These are phyloP conservation scores for Sporothrix sp. DNA, from an alignment of 2,329 filamentous ascomycete species.

Conservation along the genomic window DNA sequence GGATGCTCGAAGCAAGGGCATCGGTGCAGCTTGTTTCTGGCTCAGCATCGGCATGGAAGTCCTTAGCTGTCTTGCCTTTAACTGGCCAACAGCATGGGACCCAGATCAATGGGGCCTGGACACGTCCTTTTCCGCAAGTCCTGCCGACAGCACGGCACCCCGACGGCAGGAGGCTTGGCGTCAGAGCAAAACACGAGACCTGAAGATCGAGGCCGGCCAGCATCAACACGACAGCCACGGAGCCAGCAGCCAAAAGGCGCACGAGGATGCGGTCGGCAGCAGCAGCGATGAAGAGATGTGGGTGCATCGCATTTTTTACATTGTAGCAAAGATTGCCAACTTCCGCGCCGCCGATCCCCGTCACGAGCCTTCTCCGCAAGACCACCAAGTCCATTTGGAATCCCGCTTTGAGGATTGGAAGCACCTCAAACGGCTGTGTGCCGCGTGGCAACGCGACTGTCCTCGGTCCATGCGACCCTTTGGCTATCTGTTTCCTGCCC, in stretches of 20 bases:
- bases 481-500: constrained; percentile 61
- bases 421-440: constrained; percentile 67
- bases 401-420: constrained; percentile 68
- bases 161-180: not conserved
- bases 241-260: not conserved
- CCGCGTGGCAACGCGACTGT: constrained; percentile 68
- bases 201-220: too few species aligned
- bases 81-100: constrained; percentile 80
- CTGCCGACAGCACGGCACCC: not conserved
- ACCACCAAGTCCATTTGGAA: constrained; percentile 54
- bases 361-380: constrained; percentile 48
- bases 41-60: constrained; percentile 85
- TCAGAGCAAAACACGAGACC: not conserved
- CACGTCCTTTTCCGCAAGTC: constrained; percentile 48
- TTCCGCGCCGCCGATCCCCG: constrained; percentile 63
- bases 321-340: constrained; percentile 78
- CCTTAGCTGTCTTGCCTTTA: constrained; percentile 77
- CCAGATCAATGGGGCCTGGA: constrained; percentile 85
- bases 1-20: constrained; percentile 67
- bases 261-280: constrained; percentile 4
- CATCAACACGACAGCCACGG: too few species aligned
- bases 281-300: constrained; percentile 66
- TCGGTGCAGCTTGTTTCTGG: constrained; percentile 89
- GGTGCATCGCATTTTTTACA: constrained; percentile 82
- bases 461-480: constrained; percentile 83